phyloP scores from a whole-genome alignment of 1,284 basidiomycete genomes.

The Termitomyces sp. region DNA sequence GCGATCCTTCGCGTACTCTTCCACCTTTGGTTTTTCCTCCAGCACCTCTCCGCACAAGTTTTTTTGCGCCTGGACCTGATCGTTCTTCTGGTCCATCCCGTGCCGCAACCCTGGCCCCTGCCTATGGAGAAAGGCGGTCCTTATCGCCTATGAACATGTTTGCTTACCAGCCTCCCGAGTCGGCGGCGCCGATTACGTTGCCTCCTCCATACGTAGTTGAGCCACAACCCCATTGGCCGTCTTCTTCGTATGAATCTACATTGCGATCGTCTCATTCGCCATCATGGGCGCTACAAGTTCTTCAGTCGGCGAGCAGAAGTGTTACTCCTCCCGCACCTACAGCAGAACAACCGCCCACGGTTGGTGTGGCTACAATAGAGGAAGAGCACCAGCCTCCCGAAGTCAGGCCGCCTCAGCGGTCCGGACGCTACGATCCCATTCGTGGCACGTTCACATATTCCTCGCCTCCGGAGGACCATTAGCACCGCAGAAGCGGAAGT shows the following conservation, averaged over 20 bases:
- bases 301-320: constrained; percentile 24
- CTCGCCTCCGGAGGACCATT: constrained; percentile 9
- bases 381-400: constrained; percentile 2
- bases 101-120: constrained; percentile 11
- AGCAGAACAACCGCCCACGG: constrained; percentile 12
- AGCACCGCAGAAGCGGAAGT: constrained; percentile 3
- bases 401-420: constrained; percentile 23
- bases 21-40: constrained; percentile 35
- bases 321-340: constrained; percentile 22
- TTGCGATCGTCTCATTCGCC: constrained; percentile 31
- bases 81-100: constrained; percentile 2
- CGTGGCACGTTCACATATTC: constrained; percentile 32
- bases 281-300: constrained; percentile 34
- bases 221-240: constrained; percentile 59
- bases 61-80: constrained; percentile 13
- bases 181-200: constrained; percentile 31
- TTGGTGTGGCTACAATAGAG: neutral
- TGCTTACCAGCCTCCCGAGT: constrained; percentile 41
- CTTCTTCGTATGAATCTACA: constrained; percentile 31
- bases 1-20: constrained; percentile 38
- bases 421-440: constrained; percentile 46
- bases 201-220: constrained; percentile 65
- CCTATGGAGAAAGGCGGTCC: constrained; percentile 22
- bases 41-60: constrained; percentile 14
- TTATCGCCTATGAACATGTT: constrained; percentile 33